Conservation (phyloP, 345 rosid species). For the Psidium guajava region DNA sequence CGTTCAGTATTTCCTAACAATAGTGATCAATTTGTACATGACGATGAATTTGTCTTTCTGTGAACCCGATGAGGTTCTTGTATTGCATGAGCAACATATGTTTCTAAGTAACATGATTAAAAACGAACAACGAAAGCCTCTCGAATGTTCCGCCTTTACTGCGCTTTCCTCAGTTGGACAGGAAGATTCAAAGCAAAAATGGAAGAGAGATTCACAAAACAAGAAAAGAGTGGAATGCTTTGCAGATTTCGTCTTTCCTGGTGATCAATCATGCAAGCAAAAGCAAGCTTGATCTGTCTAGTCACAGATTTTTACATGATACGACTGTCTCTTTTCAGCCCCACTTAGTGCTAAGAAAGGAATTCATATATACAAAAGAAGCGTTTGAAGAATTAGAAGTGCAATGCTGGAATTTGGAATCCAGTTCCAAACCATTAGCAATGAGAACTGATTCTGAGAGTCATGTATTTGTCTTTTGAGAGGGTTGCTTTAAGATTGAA, state of each 20-base stretch:
- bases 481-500: not conserved
- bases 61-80: not conserved
- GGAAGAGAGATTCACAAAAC: not conserved
- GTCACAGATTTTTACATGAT: not conserved
- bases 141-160: not conserved
- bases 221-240: not conserved
- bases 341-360: not conserved
- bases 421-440: not conserved
- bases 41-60: not conserved
- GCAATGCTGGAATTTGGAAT: not conserved
- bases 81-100: not conserved
- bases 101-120: not conserved
- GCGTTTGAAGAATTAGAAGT: not conserved
- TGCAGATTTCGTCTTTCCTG: not conserved
- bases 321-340: not conserved
- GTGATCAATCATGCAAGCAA: not conserved
- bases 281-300: not conserved
- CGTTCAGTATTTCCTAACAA: not conserved
- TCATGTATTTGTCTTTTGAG: not conserved
- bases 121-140: not conserved
- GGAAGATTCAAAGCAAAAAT: not conserved
- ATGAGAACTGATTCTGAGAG: not conserved
- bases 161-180: not conserved
- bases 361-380: not conserved
- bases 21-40: not conserved